These are phyloP conservation scores for Neopestalotiopsis clavispora DNA, from an alignment of 2,329 filamentous ascomycete genomes.

Conservation along the genomic window DNA sequence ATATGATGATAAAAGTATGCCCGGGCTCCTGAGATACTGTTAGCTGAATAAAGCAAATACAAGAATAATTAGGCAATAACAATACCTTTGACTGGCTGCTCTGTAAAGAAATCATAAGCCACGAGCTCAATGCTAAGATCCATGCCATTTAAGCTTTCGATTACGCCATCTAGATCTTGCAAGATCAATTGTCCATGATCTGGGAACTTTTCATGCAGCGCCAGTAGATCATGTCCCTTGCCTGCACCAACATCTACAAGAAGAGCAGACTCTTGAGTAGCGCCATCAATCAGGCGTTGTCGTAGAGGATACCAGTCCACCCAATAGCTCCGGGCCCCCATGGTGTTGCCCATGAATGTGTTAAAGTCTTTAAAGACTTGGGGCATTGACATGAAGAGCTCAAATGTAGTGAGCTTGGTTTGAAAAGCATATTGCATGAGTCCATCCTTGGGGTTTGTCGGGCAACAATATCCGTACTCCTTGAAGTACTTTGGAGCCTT, in stretches of 20 bases:
- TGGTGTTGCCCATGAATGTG: constrained; percentile 33
- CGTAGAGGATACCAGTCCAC: constrained; percentile 33
- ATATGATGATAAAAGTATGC: constrained; percentile 1
- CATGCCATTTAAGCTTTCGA: neutral
- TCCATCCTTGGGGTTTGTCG: constrained; percentile 28
- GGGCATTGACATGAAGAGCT: constrained; percentile 27
- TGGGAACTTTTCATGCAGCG: neutral
- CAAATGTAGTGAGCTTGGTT: constrained; percentile 29
- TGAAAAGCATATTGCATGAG: constrained; percentile 34
- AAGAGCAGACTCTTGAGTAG: constrained; percentile 22
- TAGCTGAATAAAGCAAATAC: neutral
- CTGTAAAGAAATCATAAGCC: constrained; percentile 3
- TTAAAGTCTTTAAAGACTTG: constrained; percentile 30
- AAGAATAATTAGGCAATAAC: neutral
- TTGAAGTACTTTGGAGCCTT: constrained; percentile 24
- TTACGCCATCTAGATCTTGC: constrained; percentile 36
- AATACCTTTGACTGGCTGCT: constrained; percentile 2
- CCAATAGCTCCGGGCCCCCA: constrained; percentile 32
- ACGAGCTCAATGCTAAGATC: neutral
- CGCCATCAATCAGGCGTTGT: constrained; percentile 31
- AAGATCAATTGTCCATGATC: constrained; percentile 34
- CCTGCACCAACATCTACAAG: constrained; percentile 50
- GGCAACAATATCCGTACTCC: constrained; percentile 31
- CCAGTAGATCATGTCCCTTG: constrained; percentile 44
- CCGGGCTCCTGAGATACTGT: neutral